A percentile compares a stretch with the other conserved stretches of the same genome.
These are phyloP conservation scores for Camelina hispida DNA, from an alignment of 345 rosid genomes.

Conservation along the genomic window DNA sequence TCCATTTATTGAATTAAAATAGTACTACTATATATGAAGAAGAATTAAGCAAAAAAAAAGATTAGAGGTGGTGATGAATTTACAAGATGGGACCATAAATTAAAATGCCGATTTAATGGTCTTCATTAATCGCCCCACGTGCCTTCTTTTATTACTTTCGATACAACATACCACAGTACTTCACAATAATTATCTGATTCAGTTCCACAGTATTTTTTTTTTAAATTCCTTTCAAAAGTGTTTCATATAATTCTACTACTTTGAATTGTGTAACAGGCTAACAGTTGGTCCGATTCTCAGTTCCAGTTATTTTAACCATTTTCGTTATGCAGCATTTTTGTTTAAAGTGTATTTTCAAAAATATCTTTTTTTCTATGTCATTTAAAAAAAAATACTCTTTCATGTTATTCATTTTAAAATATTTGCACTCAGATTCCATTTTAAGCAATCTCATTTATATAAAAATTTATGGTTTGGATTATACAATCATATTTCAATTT, in stretches of 20 bases:
- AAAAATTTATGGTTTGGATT: too few relatives aligned
- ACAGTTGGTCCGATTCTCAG: constrained; percentile 1
- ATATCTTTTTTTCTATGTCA: too few relatives aligned
- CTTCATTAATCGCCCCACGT: constrained; percentile 40
- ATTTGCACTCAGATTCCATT: background rate
- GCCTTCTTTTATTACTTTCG: constrained; percentile 20
- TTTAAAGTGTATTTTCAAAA: too few relatives aligned
- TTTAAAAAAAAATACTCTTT: too few relatives aligned
- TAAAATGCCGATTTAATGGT: constrained; percentile 30
- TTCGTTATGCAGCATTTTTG: background rate
- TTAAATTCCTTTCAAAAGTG: background rate
- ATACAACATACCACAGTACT: background rate
- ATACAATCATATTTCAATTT: background rate
- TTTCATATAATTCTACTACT: background rate
- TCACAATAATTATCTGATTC: background rate
- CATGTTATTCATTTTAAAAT: too few relatives aligned
- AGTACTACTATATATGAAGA: background rate
- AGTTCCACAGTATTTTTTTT: background rate
- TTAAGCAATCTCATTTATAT: constrained; percentile 1
- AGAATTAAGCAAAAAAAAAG: constrained; percentile 4
- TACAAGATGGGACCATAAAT: constrained; percentile 30
- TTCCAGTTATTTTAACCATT: background rate
- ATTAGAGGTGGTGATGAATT: constrained; percentile 26
- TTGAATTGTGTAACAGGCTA: background rate
- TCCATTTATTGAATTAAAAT: constrained; percentile 19